Percentiles rank a stretch among this genome's conserved stretches.
Conservation (phyloP, 2,329 filamentous ascomycete genomes). For the Neonectria punicea region DNA sequence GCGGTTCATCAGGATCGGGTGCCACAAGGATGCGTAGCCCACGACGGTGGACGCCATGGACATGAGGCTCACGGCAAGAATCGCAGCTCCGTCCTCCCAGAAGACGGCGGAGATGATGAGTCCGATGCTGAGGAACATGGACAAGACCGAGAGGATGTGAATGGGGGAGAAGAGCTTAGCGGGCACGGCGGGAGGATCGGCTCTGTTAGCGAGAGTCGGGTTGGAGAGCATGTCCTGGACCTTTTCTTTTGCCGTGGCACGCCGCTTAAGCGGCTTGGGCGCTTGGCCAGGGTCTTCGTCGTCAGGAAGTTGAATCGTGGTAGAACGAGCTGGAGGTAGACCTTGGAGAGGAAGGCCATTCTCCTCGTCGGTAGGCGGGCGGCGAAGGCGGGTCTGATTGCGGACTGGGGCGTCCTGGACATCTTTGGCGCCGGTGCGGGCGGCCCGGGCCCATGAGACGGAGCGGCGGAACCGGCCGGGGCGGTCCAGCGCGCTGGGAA, state of each 20-base stretch:
- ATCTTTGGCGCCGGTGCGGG: background rate
- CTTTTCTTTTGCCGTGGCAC: constrained; percentile 52
- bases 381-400: constrained; percentile 16
- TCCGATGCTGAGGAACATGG: constrained; percentile 59
- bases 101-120: constrained; percentile 56
- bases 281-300: constrained; percentile 5
- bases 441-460: constrained; percentile 27
- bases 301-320: constrained; percentile 17
- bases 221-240: constrained; percentile 56
- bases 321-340: constrained; percentile 8
- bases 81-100: constrained; percentile 50
- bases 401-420: constrained; percentile 2
- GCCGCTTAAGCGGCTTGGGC: constrained; percentile 38
- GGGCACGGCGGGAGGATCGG: constrained; percentile 58
- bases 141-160: constrained; percentile 63
- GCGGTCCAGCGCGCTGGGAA: constrained; percentile 10
- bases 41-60: constrained; percentile 64
- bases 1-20: constrained; percentile 63
- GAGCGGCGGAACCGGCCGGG: constrained; percentile 19
- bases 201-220: constrained; percentile 51
- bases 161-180: constrained; percentile 61
- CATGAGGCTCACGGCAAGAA: constrained; percentile 60
- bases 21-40: constrained; percentile 68
- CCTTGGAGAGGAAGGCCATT: constrained; percentile 19
- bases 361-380: constrained; percentile 31